Evolutionary conservation across 2,329 filamentous ascomycete genomes (phyloP).

Genomic region (Annulohypoxylon truncatum): DNA sequence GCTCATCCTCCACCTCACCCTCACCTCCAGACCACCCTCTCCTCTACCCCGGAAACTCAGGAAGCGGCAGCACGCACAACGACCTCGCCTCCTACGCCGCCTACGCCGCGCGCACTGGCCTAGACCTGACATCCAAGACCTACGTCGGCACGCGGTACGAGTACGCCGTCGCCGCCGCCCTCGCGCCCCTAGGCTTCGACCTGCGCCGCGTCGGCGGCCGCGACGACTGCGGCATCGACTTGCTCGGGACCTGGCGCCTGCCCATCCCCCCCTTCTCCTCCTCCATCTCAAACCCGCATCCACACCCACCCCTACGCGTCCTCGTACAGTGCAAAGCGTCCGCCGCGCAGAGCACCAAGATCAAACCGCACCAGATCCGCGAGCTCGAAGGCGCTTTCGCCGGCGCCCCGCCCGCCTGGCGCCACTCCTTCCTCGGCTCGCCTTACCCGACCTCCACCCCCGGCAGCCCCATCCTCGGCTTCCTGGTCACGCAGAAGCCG

Average conservation of each 20-base stretch:
- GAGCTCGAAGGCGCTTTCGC: constrained; percentile 84
- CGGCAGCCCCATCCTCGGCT: constrained; percentile 71
- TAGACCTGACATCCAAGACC: constrained; percentile 67
- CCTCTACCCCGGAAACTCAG: constrained; percentile 60
- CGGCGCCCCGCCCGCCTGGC: constrained; percentile 79
- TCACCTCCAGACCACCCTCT: constrained; percentile 40
- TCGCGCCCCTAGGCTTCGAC: constrained; percentile 71
- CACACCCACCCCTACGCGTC: constrained; percentile 59
- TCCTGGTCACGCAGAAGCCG: constrained; percentile 75
- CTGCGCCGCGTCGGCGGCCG: constrained; percentile 73
- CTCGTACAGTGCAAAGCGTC: constrained; percentile 77
- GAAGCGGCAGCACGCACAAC: constrained; percentile 64
- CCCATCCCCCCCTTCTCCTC: constrained; percentile 51
- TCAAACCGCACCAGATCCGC: constrained; percentile 71
- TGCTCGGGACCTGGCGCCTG: constrained; percentile 76
- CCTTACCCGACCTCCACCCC: background rate
- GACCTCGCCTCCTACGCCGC: constrained; percentile 73
- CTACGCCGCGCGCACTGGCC: constrained; percentile 67
- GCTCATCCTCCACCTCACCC: constrained; percentile 13
- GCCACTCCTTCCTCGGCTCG: constrained; percentile 41
- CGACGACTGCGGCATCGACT: constrained; percentile 78
- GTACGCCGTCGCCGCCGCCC: constrained; percentile 70
- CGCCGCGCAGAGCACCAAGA: constrained; percentile 53
- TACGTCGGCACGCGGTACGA: constrained; percentile 83
- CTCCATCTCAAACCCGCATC: constrained; percentile 13